Conservation (phyloP, 129 eudicot species). For the Flaveria ramosissima region DNA sequence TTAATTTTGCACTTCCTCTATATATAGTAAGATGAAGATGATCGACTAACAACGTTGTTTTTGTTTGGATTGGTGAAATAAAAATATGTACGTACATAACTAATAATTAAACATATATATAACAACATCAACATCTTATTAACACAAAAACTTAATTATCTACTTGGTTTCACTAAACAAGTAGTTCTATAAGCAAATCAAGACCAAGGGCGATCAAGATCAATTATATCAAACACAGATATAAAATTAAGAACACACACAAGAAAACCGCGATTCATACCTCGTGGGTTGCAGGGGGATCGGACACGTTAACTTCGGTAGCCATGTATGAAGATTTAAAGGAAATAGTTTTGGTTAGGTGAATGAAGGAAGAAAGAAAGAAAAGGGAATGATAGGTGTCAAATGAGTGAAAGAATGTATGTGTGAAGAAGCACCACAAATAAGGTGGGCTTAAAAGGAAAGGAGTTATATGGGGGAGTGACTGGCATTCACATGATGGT, state of each 20-base stretch:
- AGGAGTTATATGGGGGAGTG: constrained; percentile 31
- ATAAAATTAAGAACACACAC: not conserved
- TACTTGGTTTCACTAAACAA: not conserved
- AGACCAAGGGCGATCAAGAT: not conserved
- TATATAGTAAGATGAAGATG: too few relatives aligned
- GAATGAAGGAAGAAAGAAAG: constrained; percentile 14
- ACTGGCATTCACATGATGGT: constrained; percentile 62
- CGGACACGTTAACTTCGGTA: constrained; percentile 51
- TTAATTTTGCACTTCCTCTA: not conserved
- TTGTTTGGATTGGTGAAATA: too few relatives aligned
- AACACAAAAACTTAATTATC: too few relatives aligned
- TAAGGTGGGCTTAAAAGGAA: constrained; percentile 34
- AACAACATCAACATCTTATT: too few relatives aligned
- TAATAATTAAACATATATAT: too few relatives aligned
- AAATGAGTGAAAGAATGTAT: constrained; percentile 29
- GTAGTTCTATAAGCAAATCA: not conserved
- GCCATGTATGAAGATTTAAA: constrained; percentile 48
- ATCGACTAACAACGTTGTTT: too few relatives aligned
- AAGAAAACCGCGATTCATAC: constrained; percentile 25
- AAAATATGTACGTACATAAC: too few relatives aligned
- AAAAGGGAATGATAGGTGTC: constrained; percentile 49
- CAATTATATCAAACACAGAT: not conserved
- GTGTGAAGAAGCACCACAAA: constrained; percentile 37
- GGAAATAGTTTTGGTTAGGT: not conserved
- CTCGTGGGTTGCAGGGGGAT: constrained; percentile 50